Base-by-base conservation (phyloP, 805 yeast species). In the Spathaspora girioi region DNA sequence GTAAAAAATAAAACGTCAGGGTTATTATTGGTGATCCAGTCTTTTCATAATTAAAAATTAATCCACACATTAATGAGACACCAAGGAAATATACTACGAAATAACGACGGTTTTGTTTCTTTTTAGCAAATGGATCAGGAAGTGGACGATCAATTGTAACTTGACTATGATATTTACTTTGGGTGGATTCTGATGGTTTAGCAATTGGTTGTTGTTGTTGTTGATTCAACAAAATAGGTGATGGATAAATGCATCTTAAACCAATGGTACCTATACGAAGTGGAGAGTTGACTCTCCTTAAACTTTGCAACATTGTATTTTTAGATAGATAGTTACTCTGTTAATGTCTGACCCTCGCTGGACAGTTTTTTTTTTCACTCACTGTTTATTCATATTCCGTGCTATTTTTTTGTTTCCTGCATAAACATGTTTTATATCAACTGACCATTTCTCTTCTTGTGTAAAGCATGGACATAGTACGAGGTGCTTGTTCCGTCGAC, bases 21-120 rank as follows among this genome's bases (percentile, higher is more conserved):
- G 87, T 81, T 59, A 93, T 87, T 53, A 93, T 80, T 1, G 98
- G 97, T 12, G 97, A 89, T 44, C 87, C 83, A 17, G 91, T 84
- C 66, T 91, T 92, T 66, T 94, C 99, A 69, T 93, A 92, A 74
- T 94, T 92, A 79, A 93, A 86, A 60, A 93, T 88, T 29, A 88
- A 78, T 6, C 59, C 64, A 56, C 76, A 73, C 20, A 75, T 64
- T n/a, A 67, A 57, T 1, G 67, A 58, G 9, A 73, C 68, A 1
- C 77, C 79, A 19, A 72, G 48, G 1, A 70, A 76, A 52, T 73
- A 74, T 9, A 59, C 65, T 5, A 76, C 66, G 64, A 91, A 85
- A 51, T 82, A 81, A 19, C 72, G 60, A 50, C 83, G 70, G 54
- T 79, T 79, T 56, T 73, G 77, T 50, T 76, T 76, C 55, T 75